Conservation (phyloP, 305 asterid species). For the Lippia alba region DNA sequence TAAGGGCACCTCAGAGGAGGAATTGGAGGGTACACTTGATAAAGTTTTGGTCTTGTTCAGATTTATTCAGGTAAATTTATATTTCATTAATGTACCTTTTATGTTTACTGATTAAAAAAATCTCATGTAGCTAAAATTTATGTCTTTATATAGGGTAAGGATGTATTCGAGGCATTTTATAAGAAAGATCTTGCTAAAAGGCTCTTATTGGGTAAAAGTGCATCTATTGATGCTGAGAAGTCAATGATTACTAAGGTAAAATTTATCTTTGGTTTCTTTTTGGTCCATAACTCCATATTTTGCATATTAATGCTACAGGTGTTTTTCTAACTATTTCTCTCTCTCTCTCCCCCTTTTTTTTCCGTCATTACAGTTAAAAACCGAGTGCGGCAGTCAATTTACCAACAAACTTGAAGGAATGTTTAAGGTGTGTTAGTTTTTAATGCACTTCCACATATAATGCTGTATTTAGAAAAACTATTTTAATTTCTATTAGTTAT, state of each 20-base stretch:
- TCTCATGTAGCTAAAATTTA: constrained; percentile 27
- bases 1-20: constrained; percentile 99
- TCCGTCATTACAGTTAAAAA: constrained; percentile 73
- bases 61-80: constrained; percentile 76
- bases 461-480: neutral
- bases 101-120: too few relatives aligned
- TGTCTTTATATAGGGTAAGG: constrained; percentile 50
- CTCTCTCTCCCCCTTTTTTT: neutral
- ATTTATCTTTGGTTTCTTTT: neutral
- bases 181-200: constrained; percentile 94
- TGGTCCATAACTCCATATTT: neutral
- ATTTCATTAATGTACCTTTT: too few relatives aligned
- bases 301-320: constrained; percentile 19
- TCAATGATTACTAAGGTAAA: constrained; percentile 89
- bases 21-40: constrained; percentile 93
- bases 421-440: constrained; percentile 73
- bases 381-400: constrained; percentile 98
- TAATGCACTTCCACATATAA: neutral
- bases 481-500: too few relatives aligned
- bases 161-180: constrained; percentile 95
- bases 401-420: constrained; percentile 99
- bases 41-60: constrained; percentile 93
- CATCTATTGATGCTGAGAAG: constrained; percentile 94
- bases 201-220: constrained; percentile 60
- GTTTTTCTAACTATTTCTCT: too few relatives aligned